Evolutionary conservation across 768 basidiomycete genomes (phyloP).

Genomic region (Leccinum uliginosum): DNA sequence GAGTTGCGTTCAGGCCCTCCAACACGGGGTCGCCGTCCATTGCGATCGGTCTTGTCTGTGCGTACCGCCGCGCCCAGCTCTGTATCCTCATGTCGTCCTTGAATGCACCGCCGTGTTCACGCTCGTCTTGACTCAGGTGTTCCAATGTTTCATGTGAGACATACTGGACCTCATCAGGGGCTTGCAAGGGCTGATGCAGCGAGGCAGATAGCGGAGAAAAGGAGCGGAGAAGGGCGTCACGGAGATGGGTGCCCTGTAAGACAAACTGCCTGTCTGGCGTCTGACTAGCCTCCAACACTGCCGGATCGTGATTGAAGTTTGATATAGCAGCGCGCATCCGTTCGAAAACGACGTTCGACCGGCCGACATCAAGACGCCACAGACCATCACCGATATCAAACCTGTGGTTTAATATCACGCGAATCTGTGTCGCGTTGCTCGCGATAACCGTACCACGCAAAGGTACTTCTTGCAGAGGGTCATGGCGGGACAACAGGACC

Average conservation of each 20-base stretch:
- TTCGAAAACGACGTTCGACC: conserved; percentile 58
- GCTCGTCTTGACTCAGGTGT: conserved; percentile 28
- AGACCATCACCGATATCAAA: conserved; percentile 41
- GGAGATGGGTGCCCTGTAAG: conserved; percentile 65
- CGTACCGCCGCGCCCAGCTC: conserved; percentile 78
- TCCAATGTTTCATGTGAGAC: conserved; percentile 36
- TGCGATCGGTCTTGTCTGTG: conserved; percentile 49
- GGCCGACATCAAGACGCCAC: conserved; percentile 72
- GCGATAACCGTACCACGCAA: conserved; percentile 54
- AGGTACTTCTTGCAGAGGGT: conserved; percentile 56
- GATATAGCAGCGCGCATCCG: conserved; percentile 68
- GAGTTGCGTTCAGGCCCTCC: conserved; percentile 63
- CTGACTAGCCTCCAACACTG: conserved; percentile 32
- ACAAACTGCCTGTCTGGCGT: conserved; percentile 44
- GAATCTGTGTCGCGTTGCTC: conserved; percentile 46
- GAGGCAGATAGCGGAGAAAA: conserved; percentile 36
- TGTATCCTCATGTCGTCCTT: conserved; percentile 69
- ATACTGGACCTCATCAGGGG: conserved; percentile 37
- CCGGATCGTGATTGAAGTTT: conserved; percentile 52
- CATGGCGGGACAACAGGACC: conserved; percentile 57
- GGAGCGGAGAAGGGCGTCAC: conserved; percentile 63
- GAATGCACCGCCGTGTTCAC: conserved; percentile 47
- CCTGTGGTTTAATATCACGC: conserved; percentile 51
- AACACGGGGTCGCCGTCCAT: conserved; percentile 79
- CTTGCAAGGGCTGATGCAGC: conserved; percentile 32